These are phyloP conservation scores for Chaetomium tenue DNA, from an alignment of 495 filamentous ascomycete genomes.

Conservation along the genomic window DNA sequence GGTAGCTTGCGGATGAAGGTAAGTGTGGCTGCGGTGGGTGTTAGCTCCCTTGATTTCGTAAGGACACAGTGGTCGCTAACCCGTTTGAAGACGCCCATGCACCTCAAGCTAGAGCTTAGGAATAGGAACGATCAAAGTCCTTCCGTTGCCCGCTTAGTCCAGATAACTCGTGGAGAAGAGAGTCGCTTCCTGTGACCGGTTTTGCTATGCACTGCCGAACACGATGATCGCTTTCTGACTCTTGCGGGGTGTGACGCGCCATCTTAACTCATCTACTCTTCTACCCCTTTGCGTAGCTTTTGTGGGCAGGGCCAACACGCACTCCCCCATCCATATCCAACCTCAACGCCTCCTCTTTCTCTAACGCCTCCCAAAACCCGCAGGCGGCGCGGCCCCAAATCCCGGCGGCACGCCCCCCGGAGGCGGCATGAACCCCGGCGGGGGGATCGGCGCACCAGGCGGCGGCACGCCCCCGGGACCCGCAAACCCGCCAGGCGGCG, in stretches of 20 bases:
- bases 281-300: too few relatives aligned
- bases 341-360: background rate
- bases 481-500: constrained; percentile 34
- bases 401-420: constrained; percentile 22
- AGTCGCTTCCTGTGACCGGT: too few relatives aligned
- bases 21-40: background rate
- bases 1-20: background rate
- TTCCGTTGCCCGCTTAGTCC: too few relatives aligned
- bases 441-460: constrained; percentile 21
- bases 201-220: too few relatives aligned
- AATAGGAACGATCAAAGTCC: too few relatives aligned
- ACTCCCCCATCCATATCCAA: too few relatives aligned
- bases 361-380: constrained; percentile 24
- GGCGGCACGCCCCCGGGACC: constrained; percentile 22
- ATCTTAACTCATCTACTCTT: too few relatives aligned
- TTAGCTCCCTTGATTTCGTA: background rate
- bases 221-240: too few relatives aligned
- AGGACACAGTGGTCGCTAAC: background rate
- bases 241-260: too few relatives aligned
- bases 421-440: constrained; percentile 36
- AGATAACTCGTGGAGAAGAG: too few relatives aligned
- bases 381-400: constrained; percentile 19
- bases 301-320: too few relatives aligned
- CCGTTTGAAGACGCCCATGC: background rate
- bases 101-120: background rate